Evolutionary conservation across 805 yeast genomes (phyloP).

Genomic region (Wickerhamiella siamensis): DNA sequence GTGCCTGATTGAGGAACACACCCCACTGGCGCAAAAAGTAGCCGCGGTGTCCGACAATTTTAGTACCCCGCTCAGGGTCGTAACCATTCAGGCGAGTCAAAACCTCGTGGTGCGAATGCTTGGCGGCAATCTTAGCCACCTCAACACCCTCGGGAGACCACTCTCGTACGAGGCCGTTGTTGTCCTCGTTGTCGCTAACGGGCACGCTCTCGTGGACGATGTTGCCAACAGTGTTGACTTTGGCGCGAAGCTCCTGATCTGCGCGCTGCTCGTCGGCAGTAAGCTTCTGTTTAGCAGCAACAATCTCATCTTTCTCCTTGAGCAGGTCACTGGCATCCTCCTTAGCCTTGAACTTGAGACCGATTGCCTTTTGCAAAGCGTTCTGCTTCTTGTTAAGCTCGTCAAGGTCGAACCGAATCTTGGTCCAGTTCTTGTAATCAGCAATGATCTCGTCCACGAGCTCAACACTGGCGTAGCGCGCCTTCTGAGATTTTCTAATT

Average conservation of each 20-base stretch:
- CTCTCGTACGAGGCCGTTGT: conserved; percentile 72
- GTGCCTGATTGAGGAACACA: conserved; percentile 94
- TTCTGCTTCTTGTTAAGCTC: conserved; percentile 78
- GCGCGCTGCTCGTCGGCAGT: conserved; percentile 61
- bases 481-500: conserved; percentile 77
- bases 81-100: conserved; percentile 90
- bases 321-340: conserved; percentile 83
- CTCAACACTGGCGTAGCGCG: conserved; percentile 91
- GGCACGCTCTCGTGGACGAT: conserved; percentile 87
- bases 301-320: conserved; percentile 63
- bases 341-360: conserved; percentile 81
- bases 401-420: conserved; percentile 77
- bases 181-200: conserved; percentile 73
- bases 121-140: conserved; percentile 57
- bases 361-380: conserved; percentile 85
- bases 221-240: conserved; percentile 87
- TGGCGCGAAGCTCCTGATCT: conserved; percentile 56
- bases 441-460: conserved; percentile 87
- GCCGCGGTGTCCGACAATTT: conserved; percentile 96
- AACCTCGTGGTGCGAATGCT: conserved; percentile 92
- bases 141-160: conserved; percentile 73
- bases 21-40: conserved; percentile 90
- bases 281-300: conserved; percentile 52
- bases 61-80: conserved; percentile 97
- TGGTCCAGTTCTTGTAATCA: conserved; percentile 88